A percentile compares a stretch with the other conserved stretches of the same genome.
Evolutionary conservation across 768 basidiomycete genomes (phyloP).

Genomic region (Mycena rebaudengoi): DNA sequence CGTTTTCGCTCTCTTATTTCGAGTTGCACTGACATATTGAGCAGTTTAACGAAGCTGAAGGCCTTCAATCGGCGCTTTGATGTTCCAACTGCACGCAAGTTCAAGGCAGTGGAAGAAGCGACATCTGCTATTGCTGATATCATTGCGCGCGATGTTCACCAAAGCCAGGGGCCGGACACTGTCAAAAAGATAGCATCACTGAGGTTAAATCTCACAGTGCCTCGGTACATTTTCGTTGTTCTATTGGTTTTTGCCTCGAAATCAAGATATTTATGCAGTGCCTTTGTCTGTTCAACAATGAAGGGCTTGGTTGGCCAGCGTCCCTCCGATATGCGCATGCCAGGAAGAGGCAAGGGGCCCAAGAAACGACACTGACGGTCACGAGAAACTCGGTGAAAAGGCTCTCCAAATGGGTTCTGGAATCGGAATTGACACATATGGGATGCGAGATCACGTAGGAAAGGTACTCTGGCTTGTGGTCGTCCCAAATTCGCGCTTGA

Average conservation of each 20-base stretch:
- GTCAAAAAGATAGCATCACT: constrained; percentile 1
- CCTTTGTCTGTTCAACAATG: constrained; percentile 7
- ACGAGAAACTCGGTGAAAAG: constrained; percentile 12
- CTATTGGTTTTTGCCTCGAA: neutral
- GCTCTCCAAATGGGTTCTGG: constrained; percentile 7
- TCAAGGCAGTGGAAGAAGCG: constrained; percentile 6
- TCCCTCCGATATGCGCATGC: constrained; percentile 4
- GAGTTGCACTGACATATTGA: neutral
- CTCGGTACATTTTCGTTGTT: constrained; percentile 1
- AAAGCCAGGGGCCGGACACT: constrained; percentile 6
- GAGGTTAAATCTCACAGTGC: constrained; percentile 8
- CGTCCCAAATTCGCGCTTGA: constrained; percentile 4
- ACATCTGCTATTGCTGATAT: constrained; percentile 1
- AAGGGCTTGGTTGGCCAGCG: neutral
- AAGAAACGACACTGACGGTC: constrained; percentile 6
- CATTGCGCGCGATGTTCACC: neutral
- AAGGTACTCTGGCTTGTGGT: neutral
- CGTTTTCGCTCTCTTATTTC: neutral
- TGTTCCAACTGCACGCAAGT: neutral
- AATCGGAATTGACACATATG: constrained; percentile 20
- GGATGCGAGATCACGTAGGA: constrained; percentile 18
- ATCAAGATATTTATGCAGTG: neutral
- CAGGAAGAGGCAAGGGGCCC: neutral
- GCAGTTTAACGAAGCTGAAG: neutral
- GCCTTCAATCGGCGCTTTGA: neutral